These are phyloP conservation scores for Parafenestella ontariensis DNA, from an alignment of 2,329 filamentous ascomycete species.

Conservation along the genomic window DNA sequence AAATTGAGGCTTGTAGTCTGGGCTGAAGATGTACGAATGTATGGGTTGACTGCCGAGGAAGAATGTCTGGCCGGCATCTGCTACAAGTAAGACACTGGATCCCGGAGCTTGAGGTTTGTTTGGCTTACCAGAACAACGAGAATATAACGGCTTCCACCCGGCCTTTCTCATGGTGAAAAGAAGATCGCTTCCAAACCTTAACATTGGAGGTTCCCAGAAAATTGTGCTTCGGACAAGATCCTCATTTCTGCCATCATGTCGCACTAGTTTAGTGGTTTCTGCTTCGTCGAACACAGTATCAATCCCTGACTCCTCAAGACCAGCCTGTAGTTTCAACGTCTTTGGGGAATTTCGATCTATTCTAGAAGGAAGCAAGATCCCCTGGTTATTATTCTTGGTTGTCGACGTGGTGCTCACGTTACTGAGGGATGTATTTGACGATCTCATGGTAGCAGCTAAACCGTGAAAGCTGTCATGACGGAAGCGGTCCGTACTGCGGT, in stretches of 20 bases:
- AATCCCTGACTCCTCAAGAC: constrained; percentile 3
- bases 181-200: constrained; percentile 26
- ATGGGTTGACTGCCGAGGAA: constrained; percentile 28
- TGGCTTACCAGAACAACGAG: constrained; percentile 24
- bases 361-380: background rate
- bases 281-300: background rate
- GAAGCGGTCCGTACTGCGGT: background rate
- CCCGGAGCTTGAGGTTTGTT: background rate
- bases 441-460: background rate
- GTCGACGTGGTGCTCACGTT: background rate
- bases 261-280: background rate
- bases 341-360: background rate
- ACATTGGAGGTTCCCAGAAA: constrained; percentile 26
- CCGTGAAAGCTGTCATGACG: background rate
- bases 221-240: constrained; percentile 19
- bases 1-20: constrained; percentile 29
- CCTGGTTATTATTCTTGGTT: background rate
- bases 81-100: background rate
- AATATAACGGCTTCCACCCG: constrained; percentile 29
- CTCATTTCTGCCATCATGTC: background rate
- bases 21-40: constrained; percentile 30
- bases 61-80: constrained; percentile 25
- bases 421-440: background rate
- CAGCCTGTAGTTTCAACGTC: constrained; percentile 1
- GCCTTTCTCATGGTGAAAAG: constrained; percentile 15